Percentiles rank a stretch among this genome's conserved stretches.
Evolutionary conservation across 768 basidiomycete genomes (phyloP).

Genomic region (Pleurotus djamor): DNA sequence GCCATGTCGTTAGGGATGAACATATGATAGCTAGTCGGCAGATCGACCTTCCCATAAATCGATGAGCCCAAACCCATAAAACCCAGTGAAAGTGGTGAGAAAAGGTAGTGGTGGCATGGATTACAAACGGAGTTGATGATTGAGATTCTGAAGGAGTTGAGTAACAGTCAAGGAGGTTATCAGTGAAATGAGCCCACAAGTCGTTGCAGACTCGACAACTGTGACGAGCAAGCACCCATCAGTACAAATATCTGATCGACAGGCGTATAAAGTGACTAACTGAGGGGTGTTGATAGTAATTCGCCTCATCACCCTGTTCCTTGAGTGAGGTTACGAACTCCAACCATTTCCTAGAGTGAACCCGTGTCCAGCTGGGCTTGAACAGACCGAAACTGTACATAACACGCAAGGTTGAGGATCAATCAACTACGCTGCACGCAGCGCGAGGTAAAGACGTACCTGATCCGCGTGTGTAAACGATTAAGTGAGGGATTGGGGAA

Average conservation of each 20-base stretch:
- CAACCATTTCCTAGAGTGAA: neutral
- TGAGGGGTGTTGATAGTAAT: slow-evolving; percentile 1
- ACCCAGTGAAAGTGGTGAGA: too few relatives aligned
- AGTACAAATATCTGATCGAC: neutral
- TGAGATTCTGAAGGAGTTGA: too few relatives aligned
- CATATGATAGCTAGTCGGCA: too few relatives aligned
- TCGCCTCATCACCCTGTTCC: neutral
- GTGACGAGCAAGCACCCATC: neutral
- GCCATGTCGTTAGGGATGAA: too few relatives aligned
- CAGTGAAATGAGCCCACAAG: neutral
- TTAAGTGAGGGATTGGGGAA: neutral
- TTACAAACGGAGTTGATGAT: too few relatives aligned
- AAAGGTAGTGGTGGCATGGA: too few relatives aligned
- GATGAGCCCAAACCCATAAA: too few relatives aligned
- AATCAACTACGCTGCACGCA: too few relatives aligned
- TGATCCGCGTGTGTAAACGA: neutral
- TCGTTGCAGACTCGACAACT: slow-evolving; percentile 1
- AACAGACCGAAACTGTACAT: neutral
- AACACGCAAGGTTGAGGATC: neutral
- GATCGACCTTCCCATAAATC: too few relatives aligned
- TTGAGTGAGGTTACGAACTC: neutral
- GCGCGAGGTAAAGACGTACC: neutral
- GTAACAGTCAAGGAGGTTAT: too few relatives aligned
- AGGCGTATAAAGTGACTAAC: neutral
- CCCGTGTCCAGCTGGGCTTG: neutral